Base-by-base conservation (phyloP, 2,329 filamentous ascomycete genomes). In the Pseudocercospora eumusae region DNA sequence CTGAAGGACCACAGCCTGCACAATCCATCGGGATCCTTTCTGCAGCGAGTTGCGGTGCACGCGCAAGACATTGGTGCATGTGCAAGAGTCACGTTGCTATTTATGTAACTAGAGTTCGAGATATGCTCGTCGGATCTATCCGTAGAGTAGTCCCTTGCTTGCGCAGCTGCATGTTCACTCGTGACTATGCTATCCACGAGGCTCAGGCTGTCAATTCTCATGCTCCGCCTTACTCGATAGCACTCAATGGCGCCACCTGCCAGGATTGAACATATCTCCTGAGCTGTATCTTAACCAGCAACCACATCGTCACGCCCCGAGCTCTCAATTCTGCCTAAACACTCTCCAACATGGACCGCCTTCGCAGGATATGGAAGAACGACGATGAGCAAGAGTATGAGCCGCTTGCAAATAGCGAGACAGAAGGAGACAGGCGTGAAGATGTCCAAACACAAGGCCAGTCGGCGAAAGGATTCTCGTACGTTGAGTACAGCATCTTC, bases 401-500 rank as follows among this genome's bases (percentile, higher is more conserved):
- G 57, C 67, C 71, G 9, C 64, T 74, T 9, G 64, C 64, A 18
- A 64, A 68, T 59, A 64, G 64, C 49, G 66, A 68, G 28, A 61
- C 59, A 20, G 64, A 65, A 36, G 61, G 59, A 45, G 66, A 69
- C 23, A 54, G 59, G 55, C 49, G 65, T 33, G 28, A 57, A 59
- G 10, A 31, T 56, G 55, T 49, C 25, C 60, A 49, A 58, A 25
- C 52, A 36, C 47, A 58, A 49, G 21, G 23, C 11, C 9, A 31
- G 9, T 9, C 47, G 2, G 25, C 47, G 13, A 52, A 57, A 60
- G 44, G 54, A 1, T 52, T 52, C 47, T 28, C 21, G 21, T 52
- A 52, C 87, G 73, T 91, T 36, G 91, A 96, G 75, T 99, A 98
- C 77, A 80, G 78, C 69, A 88, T 96, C 73, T 98, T 98, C 76